Conservation (phyloP, 2,329 filamentous ascomycete species). For the Trichoderma hamatum region DNA sequence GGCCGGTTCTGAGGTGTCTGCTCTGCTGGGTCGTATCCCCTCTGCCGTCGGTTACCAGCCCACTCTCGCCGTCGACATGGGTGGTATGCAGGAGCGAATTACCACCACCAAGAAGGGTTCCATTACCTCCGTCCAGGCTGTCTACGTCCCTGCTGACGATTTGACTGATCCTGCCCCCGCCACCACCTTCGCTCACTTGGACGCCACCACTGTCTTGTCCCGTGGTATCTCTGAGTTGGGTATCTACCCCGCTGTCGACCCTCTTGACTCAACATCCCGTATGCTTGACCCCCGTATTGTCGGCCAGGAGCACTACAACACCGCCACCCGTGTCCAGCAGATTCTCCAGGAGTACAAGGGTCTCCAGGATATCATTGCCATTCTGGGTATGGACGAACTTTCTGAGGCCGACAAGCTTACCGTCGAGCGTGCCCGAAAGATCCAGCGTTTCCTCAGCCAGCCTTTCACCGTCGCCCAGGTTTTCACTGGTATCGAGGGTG, state of each 20-base stretch:
- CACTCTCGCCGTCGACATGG: conserved; percentile 98
- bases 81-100: conserved; percentile 99
- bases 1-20: conserved; percentile 99
- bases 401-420: conserved; percentile 99
- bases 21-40: conserved; percentile 98
- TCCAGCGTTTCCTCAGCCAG: conserved; percentile 99
- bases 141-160: conserved; percentile 99
- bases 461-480: conserved; percentile 89
- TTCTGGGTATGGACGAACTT: conserved; percentile 99
- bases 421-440: conserved; percentile 99
- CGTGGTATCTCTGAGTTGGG: conserved; percentile 99
- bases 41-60: conserved; percentile 99
- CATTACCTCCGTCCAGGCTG: conserved; percentile 99
- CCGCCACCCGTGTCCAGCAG: conserved; percentile 93
- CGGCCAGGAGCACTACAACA: conserved; percentile 96
- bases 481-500: conserved; percentile 93
- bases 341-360: conserved; percentile 99
- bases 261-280: conserved; percentile 98
- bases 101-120: conserved; percentile 99
- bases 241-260: conserved; percentile 99
- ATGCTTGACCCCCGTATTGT: conserved; percentile 99
- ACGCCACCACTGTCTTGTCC: conserved; percentile 99
- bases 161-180: conserved; percentile 99
- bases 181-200: conserved; percentile 99
- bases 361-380: conserved; percentile 99